Base-by-base conservation (phyloP, 441 rosid genomes). In the Euphorbia celastroides region DNA sequence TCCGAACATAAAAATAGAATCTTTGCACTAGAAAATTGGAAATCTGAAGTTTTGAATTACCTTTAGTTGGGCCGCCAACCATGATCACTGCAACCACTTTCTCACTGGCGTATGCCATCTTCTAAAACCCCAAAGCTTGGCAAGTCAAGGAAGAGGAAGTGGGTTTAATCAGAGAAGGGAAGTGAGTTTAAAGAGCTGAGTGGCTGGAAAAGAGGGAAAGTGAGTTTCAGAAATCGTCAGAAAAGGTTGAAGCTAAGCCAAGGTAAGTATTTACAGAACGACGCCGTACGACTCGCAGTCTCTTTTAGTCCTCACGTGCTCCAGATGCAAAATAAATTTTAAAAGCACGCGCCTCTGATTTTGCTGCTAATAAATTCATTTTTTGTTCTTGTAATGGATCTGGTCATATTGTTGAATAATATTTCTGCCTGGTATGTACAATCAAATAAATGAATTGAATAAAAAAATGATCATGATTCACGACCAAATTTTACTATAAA, bases 21-120 rank as follows among this genome's bases (percentile, higher is more conserved):
- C 4, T 6, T 1, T 38, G 4, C 2, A 56, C 2, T 2, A 22
- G 23, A 51, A 36, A n/a, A 34, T 36, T 13, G 30, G 7, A 36
- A 71, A 41, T 14, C 12, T 9, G 12, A 41, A 41, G 12, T 3
- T 17, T 56, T 23, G 19, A 6, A 42, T 23, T 64, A 86, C 95
- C 95, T 90, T 88, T 88, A 23, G 95, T 88, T 46, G 97, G 97
- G 17, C 95, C 97, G 51, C 95, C 93, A 28, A 86, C 97, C 93
- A 90, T 85, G 79, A 90, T 90, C 75, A 90, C 95, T 57, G 93
- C 95, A 57, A 88, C 89, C 62, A 84, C 86, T 76, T 84, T 83
- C 74, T 85, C 91, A 66, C 73, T 62, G 25, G 61, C 56, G 42
- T 51, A 57, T 4, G 59, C 71, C 71, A 52, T 70, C 38, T 11